Base-by-base conservation (phyloP, 805 yeast genomes). In the Myxozyma vanderwaltii region DNA sequence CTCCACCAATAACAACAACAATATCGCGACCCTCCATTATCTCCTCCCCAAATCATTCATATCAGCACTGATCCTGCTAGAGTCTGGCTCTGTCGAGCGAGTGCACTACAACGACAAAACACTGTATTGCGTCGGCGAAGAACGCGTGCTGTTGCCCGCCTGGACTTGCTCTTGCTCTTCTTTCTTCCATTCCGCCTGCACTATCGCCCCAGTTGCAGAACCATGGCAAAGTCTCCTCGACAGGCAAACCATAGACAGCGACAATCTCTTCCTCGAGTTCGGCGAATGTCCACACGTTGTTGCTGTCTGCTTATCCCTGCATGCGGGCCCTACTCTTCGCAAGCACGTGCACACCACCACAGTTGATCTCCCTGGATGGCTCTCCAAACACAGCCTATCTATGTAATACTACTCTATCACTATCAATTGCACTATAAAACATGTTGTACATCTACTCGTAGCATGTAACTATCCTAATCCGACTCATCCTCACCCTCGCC, bases 271-370 rank as follows among this genome's bases (percentile, higher is more conserved):
- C 21, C 51, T 53, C 3, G 21, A 26, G 21, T 27, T 48, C 21
- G 61, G 58, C 38, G 58, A 58, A 23, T 58, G 61, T 29, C 35
- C 45, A 15, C 61, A 58, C 39, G 61, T 52, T 5, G 58, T 58
- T 19, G 61, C 61, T 13, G 26, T 50, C 23, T 57, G 39, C 27
- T 33, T 57, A 10, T 54, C 54, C n/a, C 19, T 29, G 3, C 50
- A 13, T 23, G 50, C 26, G 2, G 50, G 39, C 6, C 39, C 50
- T 10, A 4, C 12, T 29, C 17, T 31, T 23, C n/a, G 27, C 7
- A 17, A 46, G 26, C 17, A 46, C 19, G 21, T 46, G 17, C 50
- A 19, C n/a, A 13, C 23, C 10, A 21, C 39, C 26, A 23, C 29
- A 4, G 50, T 17, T 27, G 39, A 29, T 19, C 15, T 19, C 4